Base-by-base conservation (phyloP, 2,329 filamentous ascomycete genomes). In the Cryphonectria japonica region DNA sequence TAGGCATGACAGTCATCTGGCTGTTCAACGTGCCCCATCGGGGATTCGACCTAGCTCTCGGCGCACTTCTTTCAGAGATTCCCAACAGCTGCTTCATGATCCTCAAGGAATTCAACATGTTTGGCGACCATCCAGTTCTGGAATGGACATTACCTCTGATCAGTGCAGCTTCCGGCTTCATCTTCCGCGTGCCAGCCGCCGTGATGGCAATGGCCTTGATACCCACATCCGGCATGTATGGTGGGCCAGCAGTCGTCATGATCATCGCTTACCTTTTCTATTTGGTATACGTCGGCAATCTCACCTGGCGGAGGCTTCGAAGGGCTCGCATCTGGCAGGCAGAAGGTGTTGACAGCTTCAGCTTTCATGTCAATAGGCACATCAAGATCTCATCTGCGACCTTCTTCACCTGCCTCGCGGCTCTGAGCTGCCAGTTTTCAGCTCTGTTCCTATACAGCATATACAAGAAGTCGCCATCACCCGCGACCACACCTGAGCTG, bases 1-100 rank as follows among this genome's bases (percentile, higher is more conserved):
- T 70, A 19, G 68, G 60, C 62, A 76, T 75, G 73, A 60, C 64
- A 9, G 34, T 70, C 14, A 66, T 76, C 14, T 57, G 71, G 37
- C 50, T 39, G 37, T 75, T 70, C 69, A 70, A 73, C 54, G 57
- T 71, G 14, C 74, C 74, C 2, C 74, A 73, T 16, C 70, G 75
- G 5, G 69, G 72, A 39, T 61, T 75, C 32, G 75, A 76, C 57
- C 57, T 76, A n/a, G 54, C 71, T 14, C 71, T 75, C 65, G 74
- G 70, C 9, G 69, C 71, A 19, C 69, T 76, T n/a, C 54, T 71
- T 14, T 73, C 70, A 41, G 75, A 76, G 66, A 69, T 74, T 29
- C 50, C 70, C 64, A 70, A 54, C 69, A 73, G 72, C 67, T 46
- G 69, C 11, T 72, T 70, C 29, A 66, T 67, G 34, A 39, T 76